Base-by-base conservation (phyloP, 805 yeast species). In the Candida peoriensis region DNA sequence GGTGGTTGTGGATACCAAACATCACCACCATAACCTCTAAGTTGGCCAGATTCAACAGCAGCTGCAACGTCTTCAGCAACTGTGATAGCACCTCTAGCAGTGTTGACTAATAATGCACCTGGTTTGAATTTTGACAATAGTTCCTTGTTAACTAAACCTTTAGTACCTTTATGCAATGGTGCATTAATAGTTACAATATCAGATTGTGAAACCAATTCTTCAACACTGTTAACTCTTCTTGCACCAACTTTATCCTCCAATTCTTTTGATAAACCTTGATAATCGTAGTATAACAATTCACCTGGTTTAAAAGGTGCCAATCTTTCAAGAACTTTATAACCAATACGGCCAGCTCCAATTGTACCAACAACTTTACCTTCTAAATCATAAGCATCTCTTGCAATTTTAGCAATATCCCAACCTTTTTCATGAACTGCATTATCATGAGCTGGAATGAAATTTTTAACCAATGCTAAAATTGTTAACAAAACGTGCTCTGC, bases 1-100 rank as follows among this genome's bases (percentile, higher is more conserved):
- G 90, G 84, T 28, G 94, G 94, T 60, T 83, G 94, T n/a, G 80
- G 81, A 65, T 52, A 72, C 87, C 90, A 82, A 34, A 83, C 93
- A 59, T 83, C 93, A 48, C 90, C 93, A 50, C 89, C 93, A 55
- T 82, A 83, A 34, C 89, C 90, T 50, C 80, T 67, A 32, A 83
- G 56, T 48, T 78, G 79, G 32, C 93, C 93, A 24, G 75, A 61
- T 36, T 66, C 54, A 25, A 83, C 72, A 1, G 90, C 90, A 11
- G 68, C 88, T 0, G 86, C 88, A 43, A 83, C 82, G 47, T 78
- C 93, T 52, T 81, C 70, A 32, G 74, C 80, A 37, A 70, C 77
- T 55, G 82, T 72, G 48, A 83, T 83, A 28, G 89, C 90, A 41
- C 93, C 93, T 56, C 90, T 72, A 15, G 89, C 89, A 33, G 89